Base-by-base conservation (phyloP, 2,329 filamentous ascomycete genomes). In the Colletotrichum costaricense region DNA sequence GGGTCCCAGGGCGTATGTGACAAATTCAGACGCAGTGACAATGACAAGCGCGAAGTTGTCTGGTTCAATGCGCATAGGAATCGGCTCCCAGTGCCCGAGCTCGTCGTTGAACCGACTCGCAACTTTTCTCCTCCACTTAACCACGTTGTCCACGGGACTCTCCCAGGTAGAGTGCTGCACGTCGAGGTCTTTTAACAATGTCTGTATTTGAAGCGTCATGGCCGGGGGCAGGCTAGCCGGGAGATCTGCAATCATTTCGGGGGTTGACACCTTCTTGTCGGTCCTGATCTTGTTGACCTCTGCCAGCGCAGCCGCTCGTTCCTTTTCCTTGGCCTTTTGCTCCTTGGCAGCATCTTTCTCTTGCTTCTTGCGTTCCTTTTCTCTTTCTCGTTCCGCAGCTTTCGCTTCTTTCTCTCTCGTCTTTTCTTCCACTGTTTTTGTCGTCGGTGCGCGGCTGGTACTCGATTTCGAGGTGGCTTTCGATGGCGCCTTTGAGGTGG, bases 171-270 rank as follows among this genome's bases (percentile, higher is more conserved):
- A 78, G 71, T 84, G 81, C 63, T 89, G 80, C 11, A 90, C 87
- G 16, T 86, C 82, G 3, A 91, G 78, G 2, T 86, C 84, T 2
- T 82, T 79, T 0, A 93, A 83, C n/a, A 92, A 82, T 1, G 84
- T 80, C 67, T 87, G 82, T 5, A 88, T 80, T 59, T 89, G 87
- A 1, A 85, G 80, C 28, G 79, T 84, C 28, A 87, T 78, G 0
- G 81, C 84, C 0, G 86, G 80, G 26, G 88, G 82, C 1, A 96
- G 82, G 2, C 86, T 87, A 0, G 83, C 81, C 0, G 93, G 89
- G 28, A 96, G 84, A 76, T 94, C 90, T 2, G 95, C 87, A 63
- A 96, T 92, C 93, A 97, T 96, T 80, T 97, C 93, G 0, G 88
- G 88, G 0, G 91, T 89, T 0, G 93, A 93, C 0, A 91, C 84